Base-by-base conservation (phyloP, 1,139 yeast species). In the Magnusiomyces paraingens region DNA sequence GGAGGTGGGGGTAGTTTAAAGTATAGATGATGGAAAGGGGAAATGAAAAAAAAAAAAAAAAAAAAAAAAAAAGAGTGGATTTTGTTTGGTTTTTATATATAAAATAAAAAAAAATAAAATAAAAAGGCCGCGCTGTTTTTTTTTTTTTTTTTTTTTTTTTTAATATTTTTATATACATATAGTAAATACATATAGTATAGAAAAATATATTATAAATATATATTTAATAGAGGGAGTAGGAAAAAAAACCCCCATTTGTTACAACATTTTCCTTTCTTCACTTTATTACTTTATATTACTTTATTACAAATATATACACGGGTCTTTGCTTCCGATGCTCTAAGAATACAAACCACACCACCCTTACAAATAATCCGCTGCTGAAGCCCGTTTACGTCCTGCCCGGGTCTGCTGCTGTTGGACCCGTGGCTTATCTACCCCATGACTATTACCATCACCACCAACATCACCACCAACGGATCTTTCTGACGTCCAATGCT, bases 361-460 rank as follows among this genome's bases (percentile, higher is more conserved):
- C 14, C 40, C 49, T 12, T 32, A 50, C 47, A 17, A 22, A n/a
- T 41, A 43, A 38, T 41, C 40, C 49, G 39, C 41, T 26, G 49
- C 56, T 50, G 50, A 17, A 29, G 41, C 36, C 42, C 35, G 50
- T 4, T 35, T 43, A 22, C 55, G 20, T 21, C 48, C 32, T 45
- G 21, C 48, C 48, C n/a, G 48, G 26, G n/a, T 21, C 26, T n/a
- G 40, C 40, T 8, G n/a, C 40, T 4, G 17, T 11, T n/a, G 2
- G 38, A 26, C 18, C 4, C 46, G 46, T 17, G 35, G 32, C 32
- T 5, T 5, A 26, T 26, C 32, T 8, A 4, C 32, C 32, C 32
- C 32, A 26, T 8, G 32, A 26, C 32, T 8, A 26, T 26, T 8
- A 8, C 8, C 32, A 4, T 26, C 32, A 4, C 32, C 32, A 26